Evolutionary conservation across 2,329 filamentous ascomycete genomes (phyloP).

Genomic region (Hysterium pulicare): DNA sequence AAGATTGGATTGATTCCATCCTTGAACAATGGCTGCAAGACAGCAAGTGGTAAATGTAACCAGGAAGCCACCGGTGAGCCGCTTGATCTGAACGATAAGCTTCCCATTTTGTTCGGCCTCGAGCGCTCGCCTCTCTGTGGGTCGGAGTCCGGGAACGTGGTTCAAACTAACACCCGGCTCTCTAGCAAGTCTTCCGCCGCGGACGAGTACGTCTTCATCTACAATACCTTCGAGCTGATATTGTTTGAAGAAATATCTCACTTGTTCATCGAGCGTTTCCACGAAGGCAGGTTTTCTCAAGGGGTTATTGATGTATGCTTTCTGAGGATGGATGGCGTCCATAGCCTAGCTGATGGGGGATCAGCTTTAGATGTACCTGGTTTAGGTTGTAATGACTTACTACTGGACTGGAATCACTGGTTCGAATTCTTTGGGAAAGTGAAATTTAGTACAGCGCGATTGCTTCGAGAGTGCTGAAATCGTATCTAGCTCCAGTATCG

Average conservation of each 20-base stretch:
- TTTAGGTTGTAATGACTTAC: too few relatives aligned
- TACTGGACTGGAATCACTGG: too few relatives aligned
- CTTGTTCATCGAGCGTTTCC: background rate
- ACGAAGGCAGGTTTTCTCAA: background rate
- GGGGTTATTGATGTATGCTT: background rate
- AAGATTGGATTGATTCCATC: constrained; percentile 31
- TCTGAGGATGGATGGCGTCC: background rate
- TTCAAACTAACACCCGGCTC: constrained; percentile 20
- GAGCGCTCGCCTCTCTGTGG: constrained; percentile 6
- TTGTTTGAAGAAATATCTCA: background rate
- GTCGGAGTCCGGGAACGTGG: constrained; percentile 17
- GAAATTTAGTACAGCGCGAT: too few relatives aligned
- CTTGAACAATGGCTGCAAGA: constrained; percentile 33
- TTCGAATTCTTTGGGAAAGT: too few relatives aligned
- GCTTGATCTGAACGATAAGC: constrained; percentile 11
- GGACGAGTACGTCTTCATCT: constrained; percentile 7
- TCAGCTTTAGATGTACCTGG: too few relatives aligned
- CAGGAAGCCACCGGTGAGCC: constrained; percentile 8
- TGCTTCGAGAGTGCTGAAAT: too few relatives aligned
- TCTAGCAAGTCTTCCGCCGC: constrained; percentile 18
- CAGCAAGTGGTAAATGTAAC: constrained; percentile 17
- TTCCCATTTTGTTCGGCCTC: background rate
- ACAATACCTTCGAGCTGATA: background rate
- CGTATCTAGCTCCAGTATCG: too few relatives aligned
- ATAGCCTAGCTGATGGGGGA: background rate